Base-by-base conservation (phyloP, 345 rosid species). In the Citrus mangshanensis region DNA sequence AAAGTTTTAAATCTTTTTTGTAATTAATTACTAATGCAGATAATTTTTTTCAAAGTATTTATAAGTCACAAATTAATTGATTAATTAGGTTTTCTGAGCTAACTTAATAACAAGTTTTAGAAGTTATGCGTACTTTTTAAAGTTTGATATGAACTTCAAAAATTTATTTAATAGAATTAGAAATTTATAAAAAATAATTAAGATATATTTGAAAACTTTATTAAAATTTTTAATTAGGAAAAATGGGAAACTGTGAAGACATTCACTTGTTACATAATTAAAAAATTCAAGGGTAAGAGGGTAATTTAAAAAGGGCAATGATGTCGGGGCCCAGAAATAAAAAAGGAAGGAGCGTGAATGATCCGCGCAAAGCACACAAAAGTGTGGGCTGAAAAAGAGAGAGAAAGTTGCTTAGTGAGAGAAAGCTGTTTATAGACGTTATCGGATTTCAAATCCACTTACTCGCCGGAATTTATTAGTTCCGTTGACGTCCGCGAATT, bases 381-480 rank as follows among this genome's bases (percentile, higher is more conserved):
- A 83, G 83, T 74, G 88, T 75, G 76, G 77, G 89, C 80, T 85
- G 80, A 67, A 66, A 81, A 78, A 78, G 62, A 72, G 81, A 85
- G 87, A 84, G 82, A 81, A 64, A 70, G 70, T 72, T 62, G 6
- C 6, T 62, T 55, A 80, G 72, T 68, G 71, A 59, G 25, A 58
- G 62, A 83, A 68, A 67, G 81, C 84, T 85, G 90, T 86, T 86
- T 90, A 70, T 84, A 88, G 92, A 89, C 92, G 93, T 95, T 91
- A 85, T 79, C 96, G 99, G 99, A 91, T 88, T 87, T 81, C 78
- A 95, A 95, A 86, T 51, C 83, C 83, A 74, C 75, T 82, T 82
- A 68, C 81, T 80, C 82, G 92, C 89, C 95, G 95, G 93, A 89
- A 83, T 92, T 95, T 78, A 87, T 85, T 80, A 83, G 81, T 82